A percentile compares a stretch with the other conserved stretches of the same genome.
These are phyloP conservation scores for Pulveroboletus frians DNA, from an alignment of 768 basidiomycete genomes.

Conservation along the genomic window DNA sequence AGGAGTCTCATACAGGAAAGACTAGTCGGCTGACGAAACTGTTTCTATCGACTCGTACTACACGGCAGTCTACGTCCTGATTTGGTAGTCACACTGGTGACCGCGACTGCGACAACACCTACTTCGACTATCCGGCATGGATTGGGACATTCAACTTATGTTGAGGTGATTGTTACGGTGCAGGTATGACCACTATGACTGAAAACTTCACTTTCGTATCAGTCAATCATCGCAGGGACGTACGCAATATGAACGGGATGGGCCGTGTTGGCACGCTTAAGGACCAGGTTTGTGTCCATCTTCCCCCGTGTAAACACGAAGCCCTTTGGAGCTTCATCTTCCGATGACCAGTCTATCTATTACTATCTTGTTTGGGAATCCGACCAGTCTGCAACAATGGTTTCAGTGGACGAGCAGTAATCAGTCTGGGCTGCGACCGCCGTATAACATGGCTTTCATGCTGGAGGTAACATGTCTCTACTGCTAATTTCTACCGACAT, in stretches of 20 bases:
- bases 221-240: not conserved
- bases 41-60: too few species aligned
- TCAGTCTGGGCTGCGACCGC: conserved; percentile 7
- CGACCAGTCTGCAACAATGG: conserved; percentile 6
- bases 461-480: not conserved
- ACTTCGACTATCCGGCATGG: too few species aligned
- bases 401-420: not conserved
- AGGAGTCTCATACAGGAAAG: too few species aligned
- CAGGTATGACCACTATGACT: not conserved
- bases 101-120: too few species aligned
- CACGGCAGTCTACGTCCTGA: too few species aligned
- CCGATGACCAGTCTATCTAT: not conserved
- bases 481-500: not conserved
- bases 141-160: too few species aligned
- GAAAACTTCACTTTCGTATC: not conserved
- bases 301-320: not conserved
- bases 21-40: too few species aligned
- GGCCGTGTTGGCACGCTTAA: not conserved
- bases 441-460: not conserved
- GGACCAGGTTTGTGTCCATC: not conserved
- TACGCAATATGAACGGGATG: too few species aligned
- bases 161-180: too few species aligned
- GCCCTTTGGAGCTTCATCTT: not conserved
- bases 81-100: too few species aligned
- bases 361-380: not conserved